Conservation (phyloP, 2,329 filamentous ascomycete genomes). For the Pyrenochaeta sp. region DNA sequence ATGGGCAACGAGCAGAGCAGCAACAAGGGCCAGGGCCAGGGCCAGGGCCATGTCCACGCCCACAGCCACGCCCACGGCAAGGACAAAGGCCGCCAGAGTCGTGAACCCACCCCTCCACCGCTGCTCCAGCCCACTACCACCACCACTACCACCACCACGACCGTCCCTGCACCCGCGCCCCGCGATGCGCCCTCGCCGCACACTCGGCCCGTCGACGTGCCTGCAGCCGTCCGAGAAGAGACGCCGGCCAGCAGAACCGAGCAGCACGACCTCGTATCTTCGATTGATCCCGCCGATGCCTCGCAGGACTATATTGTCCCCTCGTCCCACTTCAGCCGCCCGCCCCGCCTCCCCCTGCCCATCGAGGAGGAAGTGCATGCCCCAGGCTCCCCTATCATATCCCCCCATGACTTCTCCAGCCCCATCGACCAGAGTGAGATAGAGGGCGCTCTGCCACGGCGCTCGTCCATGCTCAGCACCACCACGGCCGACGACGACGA, state of each 20-base stretch:
- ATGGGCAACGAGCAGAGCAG: slow-evolving; percentile 55
- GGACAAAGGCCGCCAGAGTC: slow-evolving; percentile 17
- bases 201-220: slow-evolving; percentile 52
- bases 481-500: slow-evolving; percentile 73
- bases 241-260: slow-evolving; percentile 11
- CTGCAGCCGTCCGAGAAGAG: slow-evolving; percentile 33
- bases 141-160: slow-evolving; percentile 29
- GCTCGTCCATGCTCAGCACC: slow-evolving; percentile 62
- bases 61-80: no score
- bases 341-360: slow-evolving; percentile 87
- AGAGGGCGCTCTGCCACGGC: slow-evolving; percentile 64
- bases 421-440: slow-evolving; percentile 53
- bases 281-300: slow-evolving; percentile 39
- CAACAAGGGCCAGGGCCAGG: slow-evolving; percentile 31
- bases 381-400: slow-evolving; percentile 88
- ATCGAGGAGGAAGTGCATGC: slow-evolving; percentile 92
- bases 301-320: slow-evolving; percentile 50
- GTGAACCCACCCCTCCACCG: slow-evolving; percentile 21
- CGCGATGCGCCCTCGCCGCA: slow-evolving; percentile 41
- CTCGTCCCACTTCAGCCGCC: slow-evolving; percentile 65
- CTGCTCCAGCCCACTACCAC: slow-evolving; percentile 1
- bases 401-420: slow-evolving; percentile 70
- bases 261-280: slow-evolving; percentile 21
- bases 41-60: slow-evolving; percentile 12
- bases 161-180: slow-evolving; percentile 5